Percentiles rank a stretch among this genome's conserved stretches.
Evolutionary conservation across 176 grass and related monocot species (phyloP).

Genomic region (Secale cereale): DNA sequence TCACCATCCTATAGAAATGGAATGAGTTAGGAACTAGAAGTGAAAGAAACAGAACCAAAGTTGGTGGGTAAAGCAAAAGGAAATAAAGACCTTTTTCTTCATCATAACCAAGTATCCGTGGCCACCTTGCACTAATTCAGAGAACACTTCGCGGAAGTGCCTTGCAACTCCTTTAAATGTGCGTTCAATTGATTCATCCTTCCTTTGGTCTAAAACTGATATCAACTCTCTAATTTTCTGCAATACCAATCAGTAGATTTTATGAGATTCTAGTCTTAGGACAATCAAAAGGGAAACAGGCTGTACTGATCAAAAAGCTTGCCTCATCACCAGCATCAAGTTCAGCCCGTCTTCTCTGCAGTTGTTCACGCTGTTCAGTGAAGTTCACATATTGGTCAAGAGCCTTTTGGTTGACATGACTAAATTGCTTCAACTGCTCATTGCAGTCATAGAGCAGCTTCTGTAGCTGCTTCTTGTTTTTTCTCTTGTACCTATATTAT

Average conservation of each 20-base stretch:
- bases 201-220: slow-evolving; percentile 92
- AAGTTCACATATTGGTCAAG: slow-evolving; percentile 99
- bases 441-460: slow-evolving; percentile 92
- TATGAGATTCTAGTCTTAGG: slow-evolving; percentile 23
- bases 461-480: slow-evolving; percentile 93
- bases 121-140: slow-evolving; percentile 94
- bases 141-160: slow-evolving; percentile 93
- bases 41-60: background rate
- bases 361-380: slow-evolving; percentile 92
- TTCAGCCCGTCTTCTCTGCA: slow-evolving; percentile 79
- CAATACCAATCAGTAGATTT: slow-evolving; percentile 6
- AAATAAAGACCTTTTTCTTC: slow-evolving; percentile 84
- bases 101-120: slow-evolving; percentile 96
- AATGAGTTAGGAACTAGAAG: background rate
- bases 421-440: slow-evolving; percentile 90
- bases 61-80: background rate
- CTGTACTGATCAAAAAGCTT: background rate
- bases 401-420: slow-evolving; percentile 98
- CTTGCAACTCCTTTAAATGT: slow-evolving; percentile 99
- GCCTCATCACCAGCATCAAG: slow-evolving; percentile 95
- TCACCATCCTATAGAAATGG: slow-evolving; percentile 74
- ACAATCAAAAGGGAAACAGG: slow-evolving; percentile 21
- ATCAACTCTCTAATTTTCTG: slow-evolving; percentile 98
- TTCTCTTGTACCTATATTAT: slow-evolving; percentile 78
- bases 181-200: slow-evolving; percentile 98